Evolutionary conservation across 805 yeast species (phyloP).

Genomic region (Kodamaea laetipori): DNA sequence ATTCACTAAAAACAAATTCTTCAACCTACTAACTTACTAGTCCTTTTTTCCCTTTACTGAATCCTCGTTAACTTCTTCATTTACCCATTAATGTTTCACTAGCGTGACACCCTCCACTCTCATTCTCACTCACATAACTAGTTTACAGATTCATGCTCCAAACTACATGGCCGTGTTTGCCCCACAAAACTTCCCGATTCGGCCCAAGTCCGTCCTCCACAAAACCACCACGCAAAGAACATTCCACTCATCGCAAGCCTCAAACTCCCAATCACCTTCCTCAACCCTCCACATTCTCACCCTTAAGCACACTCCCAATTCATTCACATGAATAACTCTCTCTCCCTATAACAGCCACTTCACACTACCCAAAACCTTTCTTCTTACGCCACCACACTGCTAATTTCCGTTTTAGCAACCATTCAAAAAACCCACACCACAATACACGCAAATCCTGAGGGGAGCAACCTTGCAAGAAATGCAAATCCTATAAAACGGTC

Average conservation of each 20-base stretch:
- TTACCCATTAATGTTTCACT: too few species aligned
- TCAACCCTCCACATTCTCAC: not conserved
- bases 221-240: not conserved
- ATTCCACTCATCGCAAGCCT: not conserved
- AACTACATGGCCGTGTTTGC: not conserved
- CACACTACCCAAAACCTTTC: not conserved
- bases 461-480: conserved; percentile 1
- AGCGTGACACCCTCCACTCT: too few species aligned
- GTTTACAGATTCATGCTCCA: too few species aligned
- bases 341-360: not conserved
- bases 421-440: not conserved
- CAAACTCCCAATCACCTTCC: too few species aligned
- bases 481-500: conserved; percentile 2
- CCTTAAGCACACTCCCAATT: not conserved
- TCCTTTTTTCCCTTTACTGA: too few species aligned
- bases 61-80: too few species aligned
- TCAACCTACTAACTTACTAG: too few species aligned
- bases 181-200: not conserved
- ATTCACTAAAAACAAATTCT: too few species aligned
- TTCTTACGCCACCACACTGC: not conserved
- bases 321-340: too few species aligned
- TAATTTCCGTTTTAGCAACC: conserved; percentile 3
- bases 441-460: not conserved
- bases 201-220: not conserved
- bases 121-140: too few species aligned